Base-by-base conservation (phyloP, 2,329 filamentous ascomycete species). In the Lachnellula cervina region DNA sequence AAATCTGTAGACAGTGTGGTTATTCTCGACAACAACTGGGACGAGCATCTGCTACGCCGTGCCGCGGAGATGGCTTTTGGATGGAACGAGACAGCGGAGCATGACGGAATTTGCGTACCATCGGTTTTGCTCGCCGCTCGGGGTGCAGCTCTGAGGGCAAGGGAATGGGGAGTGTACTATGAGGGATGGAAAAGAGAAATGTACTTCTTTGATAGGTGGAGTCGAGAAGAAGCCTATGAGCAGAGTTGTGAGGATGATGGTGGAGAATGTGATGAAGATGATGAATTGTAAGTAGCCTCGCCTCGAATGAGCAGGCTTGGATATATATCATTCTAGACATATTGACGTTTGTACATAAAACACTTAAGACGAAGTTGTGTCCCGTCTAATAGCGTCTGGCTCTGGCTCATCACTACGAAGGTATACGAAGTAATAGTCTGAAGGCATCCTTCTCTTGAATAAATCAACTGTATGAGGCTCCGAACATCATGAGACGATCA, bases 171-270 rank as follows among this genome's bases (percentile, higher is more conserved):
- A 5, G 28, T 6, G 8, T 49, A 54, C 25, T 58, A 52, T 21
- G 54, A 56, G 2, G 25, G 17, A 17, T 19, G 13, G 32, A 23
- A 23, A n/a, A 44, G 14, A 8, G 37, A 51, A 17, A 37, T 46
- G 17, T 17, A 54, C 11, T 1, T 23, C 19, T 19, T 3, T 5
- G 19, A 44, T 44, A 17, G 42, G 9, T 7, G 3, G 37, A 13
- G 28, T 32, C 28, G 9, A 32, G 28, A 32, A 32, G 9, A 32
- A 32, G 40, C 83, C 70, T 43, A 84, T 65, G 52, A 84, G 76
- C 25, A 81, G 72, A 37, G 74, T 77, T 32, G 49, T 69, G 42
- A 44, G 11, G 21, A 19, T 21, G 19, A 2, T 11, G 17, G 13
- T 21, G 42, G 11, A 13, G 42, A 19, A 44, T 19, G 19, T 25